Base-by-base conservation (phyloP, 495 filamentous ascomycete species). In the Xylaria scruposa region DNA sequence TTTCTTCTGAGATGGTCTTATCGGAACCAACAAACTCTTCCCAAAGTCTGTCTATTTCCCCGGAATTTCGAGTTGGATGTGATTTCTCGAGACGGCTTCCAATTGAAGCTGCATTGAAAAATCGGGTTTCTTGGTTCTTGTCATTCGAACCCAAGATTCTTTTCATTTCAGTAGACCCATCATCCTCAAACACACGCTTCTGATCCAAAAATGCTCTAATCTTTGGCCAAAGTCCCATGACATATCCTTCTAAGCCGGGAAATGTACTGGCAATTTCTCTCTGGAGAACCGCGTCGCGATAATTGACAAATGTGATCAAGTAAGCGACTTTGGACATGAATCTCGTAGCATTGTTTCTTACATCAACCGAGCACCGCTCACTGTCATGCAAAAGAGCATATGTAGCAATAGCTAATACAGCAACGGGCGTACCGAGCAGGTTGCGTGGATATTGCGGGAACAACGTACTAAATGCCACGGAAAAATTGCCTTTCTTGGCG, bases 371-470 rank as follows among this genome's bases (percentile, higher is more conserved):
- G 40, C 70, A 74, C 61, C 73, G 79, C 66, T 74, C 63, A 12
- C 71, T 68, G 51, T 84, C 79, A 29, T 78, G 77, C 8, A 87
- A 72, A 62, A 87, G 63, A 21, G 71, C 73, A 71, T 82, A 84
- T 0, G 84, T 86, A 24, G 81, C 81, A 61, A 85, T 80, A 8
- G 83, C 84, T 24, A 79, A 46, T 21, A 74, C 54, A 29, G 77
- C 65, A 15, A 65, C 68, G n/a, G 75, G 73, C 12, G 78, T 77
- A 15, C 77, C 73, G 24, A 84, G 67, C 29, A 76, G 66, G 7
- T 61, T 54, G 4, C 46, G 58, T 26, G 59, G 29, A 66, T 81
- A 80, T 5, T 77, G 73, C 1, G 76, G 80, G 74, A 79, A 81
- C 36, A 81, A 71, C 59, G 44, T 78, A 17, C 64, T 78, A 53